Conservation (phyloP, 2,329 filamentous ascomycete genomes). For the Mollisia scopiformis region DNA sequence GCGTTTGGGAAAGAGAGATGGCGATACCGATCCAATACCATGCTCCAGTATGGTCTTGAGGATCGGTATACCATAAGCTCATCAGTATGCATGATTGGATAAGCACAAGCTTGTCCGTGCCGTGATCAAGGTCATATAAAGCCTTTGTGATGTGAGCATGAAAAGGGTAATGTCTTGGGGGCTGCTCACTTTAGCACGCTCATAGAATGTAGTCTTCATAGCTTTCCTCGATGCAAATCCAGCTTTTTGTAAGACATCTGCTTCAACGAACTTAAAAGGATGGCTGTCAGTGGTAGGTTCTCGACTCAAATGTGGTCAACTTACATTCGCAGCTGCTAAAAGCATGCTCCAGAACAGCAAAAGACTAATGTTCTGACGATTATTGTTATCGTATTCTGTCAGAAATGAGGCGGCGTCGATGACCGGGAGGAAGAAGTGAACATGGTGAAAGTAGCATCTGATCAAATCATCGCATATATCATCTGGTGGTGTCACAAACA, state of each 20-base stretch:
- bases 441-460: slow-evolving; percentile 40
- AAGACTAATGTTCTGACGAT: slow-evolving; percentile 36
- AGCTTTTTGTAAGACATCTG: slow-evolving; percentile 13
- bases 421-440: slow-evolving; percentile 43
- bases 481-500: slow-evolving; percentile 37
- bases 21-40: slow-evolving; percentile 52
- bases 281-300: background rate
- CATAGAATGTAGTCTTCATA: slow-evolving; percentile 42
- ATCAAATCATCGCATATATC: slow-evolving; percentile 38
- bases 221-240: slow-evolving; percentile 37
- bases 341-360: slow-evolving; percentile 43
- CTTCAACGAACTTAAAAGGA: slow-evolving; percentile 13
- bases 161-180: background rate
- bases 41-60: slow-evolving; percentile 44
- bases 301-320: slow-evolving; percentile 17
- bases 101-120: slow-evolving; percentile 43
- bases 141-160: background rate
- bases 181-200: slow-evolving; percentile 40
- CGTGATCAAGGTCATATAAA: slow-evolving; percentile 39
- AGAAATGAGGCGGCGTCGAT: slow-evolving; percentile 28
- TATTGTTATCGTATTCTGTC: slow-evolving; percentile 29
- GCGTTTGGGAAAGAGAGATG: slow-evolving; percentile 45
- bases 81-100: slow-evolving; percentile 47
- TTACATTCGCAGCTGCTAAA: slow-evolving; percentile 35
- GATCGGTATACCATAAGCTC: slow-evolving; percentile 45